phyloP scores from a whole-genome alignment of 2,329 filamentous ascomycete species.

The Venturia asperata region DNA sequence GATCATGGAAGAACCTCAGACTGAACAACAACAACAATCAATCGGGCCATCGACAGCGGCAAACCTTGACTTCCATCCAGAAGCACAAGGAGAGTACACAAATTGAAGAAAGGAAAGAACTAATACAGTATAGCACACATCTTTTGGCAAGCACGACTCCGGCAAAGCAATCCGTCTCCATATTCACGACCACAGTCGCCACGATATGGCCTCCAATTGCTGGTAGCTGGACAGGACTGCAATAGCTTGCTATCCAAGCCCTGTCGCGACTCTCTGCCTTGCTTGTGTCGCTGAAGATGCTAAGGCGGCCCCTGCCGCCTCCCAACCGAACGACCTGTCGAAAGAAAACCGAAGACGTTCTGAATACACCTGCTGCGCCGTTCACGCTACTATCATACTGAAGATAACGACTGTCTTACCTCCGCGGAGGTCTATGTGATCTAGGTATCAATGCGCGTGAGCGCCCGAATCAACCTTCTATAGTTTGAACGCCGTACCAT shows the following conservation, averaged over 20 bases:
- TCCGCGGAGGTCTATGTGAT: neutral
- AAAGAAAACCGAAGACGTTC: neutral
- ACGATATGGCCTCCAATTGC: neutral
- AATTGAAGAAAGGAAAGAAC: neutral
- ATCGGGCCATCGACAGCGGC: neutral
- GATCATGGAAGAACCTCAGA: neutral
- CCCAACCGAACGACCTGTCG: neutral
- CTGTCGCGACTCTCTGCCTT: neutral
- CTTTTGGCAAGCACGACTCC: neutral
- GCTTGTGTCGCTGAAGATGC: neutral
- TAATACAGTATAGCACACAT: neutral
- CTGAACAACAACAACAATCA: neutral
- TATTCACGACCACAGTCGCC: neutral
- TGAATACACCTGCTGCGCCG: neutral
- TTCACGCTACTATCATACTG: neutral
- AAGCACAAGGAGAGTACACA: neutral
- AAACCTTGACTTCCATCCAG: neutral
- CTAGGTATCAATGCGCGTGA: slow-evolving; percentile 13
- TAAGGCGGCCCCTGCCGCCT: neutral
- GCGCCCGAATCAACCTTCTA: neutral
- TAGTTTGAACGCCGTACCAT: slow-evolving; percentile 5
- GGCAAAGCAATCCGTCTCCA: neutral
- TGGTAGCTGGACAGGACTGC: neutral
- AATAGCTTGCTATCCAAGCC: neutral
- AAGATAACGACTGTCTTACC: neutral